Conservation (phyloP, 371 early-diverging fungal genomes). For the Rhizopus delemar region DNA sequence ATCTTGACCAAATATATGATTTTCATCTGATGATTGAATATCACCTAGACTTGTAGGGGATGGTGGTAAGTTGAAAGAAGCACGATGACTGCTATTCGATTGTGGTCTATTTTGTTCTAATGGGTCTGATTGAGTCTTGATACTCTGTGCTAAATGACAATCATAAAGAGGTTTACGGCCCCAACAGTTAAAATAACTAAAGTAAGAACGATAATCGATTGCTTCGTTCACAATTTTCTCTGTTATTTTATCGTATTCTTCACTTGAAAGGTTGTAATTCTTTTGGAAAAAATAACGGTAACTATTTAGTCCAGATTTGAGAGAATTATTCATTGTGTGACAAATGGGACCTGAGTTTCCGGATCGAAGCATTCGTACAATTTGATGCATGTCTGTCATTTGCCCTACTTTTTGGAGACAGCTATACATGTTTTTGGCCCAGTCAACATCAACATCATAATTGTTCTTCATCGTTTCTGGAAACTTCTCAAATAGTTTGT, state of each 20-base stretch:
- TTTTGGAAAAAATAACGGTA: not conserved
- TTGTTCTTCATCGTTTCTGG: not conserved
- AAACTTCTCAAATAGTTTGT: conserved; percentile 25
- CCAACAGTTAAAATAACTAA: conserved; percentile 41
- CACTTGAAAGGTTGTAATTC: not conserved
- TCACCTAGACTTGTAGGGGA: not conserved
- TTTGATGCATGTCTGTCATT: conserved; percentile 38
- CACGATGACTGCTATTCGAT: not conserved
- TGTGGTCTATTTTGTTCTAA: not conserved
- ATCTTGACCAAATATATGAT: conserved; percentile 16
- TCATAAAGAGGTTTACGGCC: conserved; percentile 36
- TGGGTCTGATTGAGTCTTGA: not conserved
- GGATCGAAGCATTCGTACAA: conserved; percentile 21
- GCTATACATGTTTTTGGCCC: conserved; percentile 29
- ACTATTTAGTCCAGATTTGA: not conserved
- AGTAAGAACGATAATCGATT: conserved; percentile 27
- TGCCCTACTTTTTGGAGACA: conserved; percentile 21
- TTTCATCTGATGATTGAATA: not conserved
- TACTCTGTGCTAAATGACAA: not conserved
- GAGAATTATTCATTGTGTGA: conserved; percentile 2
- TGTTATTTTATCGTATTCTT: not conserved
- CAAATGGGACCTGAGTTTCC: conserved; percentile 23
- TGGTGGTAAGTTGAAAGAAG: not conserved
- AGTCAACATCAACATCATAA: conserved; percentile 30
- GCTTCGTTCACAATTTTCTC: conserved; percentile 21